Base-by-base conservation (phyloP, 2,329 filamentous ascomycete species). In the Exserohilum turcica region DNA sequence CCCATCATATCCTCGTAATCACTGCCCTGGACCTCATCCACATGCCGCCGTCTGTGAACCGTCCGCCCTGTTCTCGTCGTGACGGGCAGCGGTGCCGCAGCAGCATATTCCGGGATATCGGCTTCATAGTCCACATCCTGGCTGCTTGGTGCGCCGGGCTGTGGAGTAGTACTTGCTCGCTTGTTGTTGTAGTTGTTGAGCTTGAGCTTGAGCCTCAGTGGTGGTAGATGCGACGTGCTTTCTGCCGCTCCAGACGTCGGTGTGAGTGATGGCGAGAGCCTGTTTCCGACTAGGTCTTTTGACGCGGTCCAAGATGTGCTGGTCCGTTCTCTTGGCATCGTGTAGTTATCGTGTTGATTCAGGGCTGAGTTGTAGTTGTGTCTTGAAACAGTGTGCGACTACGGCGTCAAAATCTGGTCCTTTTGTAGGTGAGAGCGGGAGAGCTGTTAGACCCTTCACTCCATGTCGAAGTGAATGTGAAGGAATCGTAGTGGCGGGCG, bases 21-120 rank as follows among this genome's bases (percentile, higher is more conserved):
- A 27, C 46, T 45, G 19, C 35, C 51, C 9, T 45, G 12, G 12
- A 46, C 31, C 12, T 21, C 29, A 10, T 54, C 38, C 3, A 19
- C n/a, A 0, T 56, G 31, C 10, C 32, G 35, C 2, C 37, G 37
- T 21, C 45, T 50, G 1, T 43, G n/a, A 3, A 46, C 5, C 0
- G 32, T 31, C n/a, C 57, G 29, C 27, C 55, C 52, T n/a, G 36
- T 42, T 8, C 55, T 55, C 9, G 51, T 48, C 12, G 24, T 51
- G 3, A 31, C 10, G 6, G 38, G 36, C 18, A 37, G 13, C 12
- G 32, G 24, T 15, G 18, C 15, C 9, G 10, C 27, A 4, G 10
- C 27, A 4, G 28, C 12, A 4, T 19, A 19, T 24, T 24, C 15
- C 12, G 24, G 13, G 7, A 31, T n/a, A 6, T 44, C 28, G 27